These are phyloP conservation scores for Cystofilobasidium macerans DNA, from an alignment of 768 basidiomycete species.

Conservation along the genomic window DNA sequence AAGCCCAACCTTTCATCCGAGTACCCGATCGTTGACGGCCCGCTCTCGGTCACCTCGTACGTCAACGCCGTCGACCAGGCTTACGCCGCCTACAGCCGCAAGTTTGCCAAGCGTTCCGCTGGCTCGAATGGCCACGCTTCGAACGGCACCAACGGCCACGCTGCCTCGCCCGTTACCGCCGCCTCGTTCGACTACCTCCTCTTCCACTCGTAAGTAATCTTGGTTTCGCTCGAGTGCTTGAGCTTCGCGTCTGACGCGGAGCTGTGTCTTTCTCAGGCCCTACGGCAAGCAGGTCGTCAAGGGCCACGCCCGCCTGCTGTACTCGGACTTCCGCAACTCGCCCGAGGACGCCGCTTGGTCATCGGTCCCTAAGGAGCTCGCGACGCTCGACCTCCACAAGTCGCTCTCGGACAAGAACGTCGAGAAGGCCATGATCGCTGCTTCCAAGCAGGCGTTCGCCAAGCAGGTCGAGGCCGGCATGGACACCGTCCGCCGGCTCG, in stretches of 20 bases:
- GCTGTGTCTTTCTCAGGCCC: constrained; percentile 45
- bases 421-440: constrained; percentile 84
- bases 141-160: constrained; percentile 36
- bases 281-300: constrained; percentile 99
- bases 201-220: constrained; percentile 54
- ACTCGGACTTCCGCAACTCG: constrained; percentile 79
- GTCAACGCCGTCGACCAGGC: constrained; percentile 83
- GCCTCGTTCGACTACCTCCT: constrained; percentile 81
- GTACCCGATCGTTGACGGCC: constrained; percentile 86
- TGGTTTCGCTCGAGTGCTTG: not conserved
- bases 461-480: constrained; percentile 59
- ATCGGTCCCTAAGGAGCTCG: constrained; percentile 58
- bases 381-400: constrained; percentile 51
- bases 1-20: constrained; percentile 84
- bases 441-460: constrained; percentile 47
- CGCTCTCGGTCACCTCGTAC: constrained; percentile 89
- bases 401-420: constrained; percentile 86
- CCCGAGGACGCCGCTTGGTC: constrained; percentile 53
- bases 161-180: constrained; percentile 50
- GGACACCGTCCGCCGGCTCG: constrained; percentile 77
- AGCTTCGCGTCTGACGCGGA: not conserved
- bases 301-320: constrained; percentile 79
- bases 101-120: constrained; percentile 48
- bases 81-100: constrained; percentile 72
- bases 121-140: constrained; percentile 24